phyloP scores from a whole-genome alignment of 2,329 filamentous ascomycete species.

The Didymella arachidicola region DNA sequence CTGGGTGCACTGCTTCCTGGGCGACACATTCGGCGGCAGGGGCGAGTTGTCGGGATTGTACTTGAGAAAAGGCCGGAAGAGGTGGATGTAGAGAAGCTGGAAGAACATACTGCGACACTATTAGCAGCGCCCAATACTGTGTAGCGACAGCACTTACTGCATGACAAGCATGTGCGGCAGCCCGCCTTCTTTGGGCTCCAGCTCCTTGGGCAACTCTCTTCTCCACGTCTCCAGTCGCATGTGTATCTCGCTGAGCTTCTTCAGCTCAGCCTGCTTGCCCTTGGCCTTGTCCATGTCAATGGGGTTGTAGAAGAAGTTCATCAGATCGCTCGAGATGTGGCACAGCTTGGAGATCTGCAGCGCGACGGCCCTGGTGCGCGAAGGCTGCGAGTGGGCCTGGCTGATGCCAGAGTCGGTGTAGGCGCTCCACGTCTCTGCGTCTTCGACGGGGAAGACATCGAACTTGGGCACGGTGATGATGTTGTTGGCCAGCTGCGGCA shows the following conservation, averaged over 20 bases:
- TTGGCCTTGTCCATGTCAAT: constrained; percentile 65
- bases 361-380: constrained; percentile 74
- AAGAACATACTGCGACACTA: constrained; percentile 82
- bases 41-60: constrained; percentile 84
- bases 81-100: constrained; percentile 91
- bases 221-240: constrained; percentile 90
- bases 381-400: constrained; percentile 76
- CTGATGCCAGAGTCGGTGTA: constrained; percentile 86
- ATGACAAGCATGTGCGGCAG: constrained; percentile 81
- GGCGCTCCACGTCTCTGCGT: constrained; percentile 83
- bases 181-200: constrained; percentile 89
- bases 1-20: constrained; percentile 87
- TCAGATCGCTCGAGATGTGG: constrained; percentile 91
- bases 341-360: constrained; percentile 83
- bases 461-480: constrained; percentile 87
- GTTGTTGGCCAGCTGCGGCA: constrained; percentile 82
- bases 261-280: constrained; percentile 84
- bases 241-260: constrained; percentile 91
- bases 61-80: constrained; percentile 94
- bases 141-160: constrained; percentile 73
- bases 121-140: constrained; percentile 30
- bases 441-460: constrained; percentile 89
- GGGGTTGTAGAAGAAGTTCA: constrained; percentile 91
- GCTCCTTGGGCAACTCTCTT: constrained; percentile 79
- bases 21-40: constrained; percentile 85